Evolutionary conservation across 495 filamentous ascomycete species (phyloP).

Genomic region (Penicillium samsonianum): DNA sequence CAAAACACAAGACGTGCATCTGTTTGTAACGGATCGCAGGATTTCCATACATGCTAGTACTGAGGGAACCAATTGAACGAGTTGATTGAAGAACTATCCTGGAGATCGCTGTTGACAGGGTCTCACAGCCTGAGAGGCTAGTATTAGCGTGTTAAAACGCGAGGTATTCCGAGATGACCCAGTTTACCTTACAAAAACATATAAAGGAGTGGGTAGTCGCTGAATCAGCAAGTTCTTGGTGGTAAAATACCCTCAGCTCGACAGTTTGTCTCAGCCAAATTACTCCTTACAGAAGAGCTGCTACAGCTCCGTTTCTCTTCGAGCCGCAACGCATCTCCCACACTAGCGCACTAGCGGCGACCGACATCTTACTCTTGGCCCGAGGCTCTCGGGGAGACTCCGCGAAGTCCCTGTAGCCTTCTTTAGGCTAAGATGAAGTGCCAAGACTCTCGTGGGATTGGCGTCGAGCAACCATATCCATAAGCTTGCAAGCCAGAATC

Average conservation of each 20-base stretch:
- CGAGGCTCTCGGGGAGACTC: conserved; percentile 21
- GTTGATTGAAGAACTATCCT: background rate
- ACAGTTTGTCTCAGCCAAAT: conserved; percentile 4
- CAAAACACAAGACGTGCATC: conserved; percentile 5
- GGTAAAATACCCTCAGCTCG: background rate
- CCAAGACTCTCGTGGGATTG: conserved; percentile 11
- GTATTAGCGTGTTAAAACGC: too few species aligned
- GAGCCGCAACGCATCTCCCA: background rate
- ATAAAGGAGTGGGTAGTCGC: background rate
- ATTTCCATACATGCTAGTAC: background rate
- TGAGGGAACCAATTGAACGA: background rate
- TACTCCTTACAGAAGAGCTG: conserved; percentile 5
- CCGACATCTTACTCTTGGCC: conserved; percentile 9
- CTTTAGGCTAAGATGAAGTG: conserved; percentile 5
- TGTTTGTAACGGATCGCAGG: background rate
- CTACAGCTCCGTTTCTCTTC: conserved; percentile 12
- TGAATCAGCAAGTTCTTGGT: background rate
- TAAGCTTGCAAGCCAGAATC: background rate
- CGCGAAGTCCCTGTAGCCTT: conserved; percentile 15
- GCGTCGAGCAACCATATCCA: background rate
- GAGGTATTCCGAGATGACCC: conserved; percentile 1
- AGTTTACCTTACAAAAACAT: background rate
- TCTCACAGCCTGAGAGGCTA: background rate
- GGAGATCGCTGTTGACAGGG: background rate
- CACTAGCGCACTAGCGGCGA: background rate